These are phyloP conservation scores for Aulographum hederae DNA, from an alignment of 2,329 filamentous ascomycete species.

Conservation along the genomic window DNA sequence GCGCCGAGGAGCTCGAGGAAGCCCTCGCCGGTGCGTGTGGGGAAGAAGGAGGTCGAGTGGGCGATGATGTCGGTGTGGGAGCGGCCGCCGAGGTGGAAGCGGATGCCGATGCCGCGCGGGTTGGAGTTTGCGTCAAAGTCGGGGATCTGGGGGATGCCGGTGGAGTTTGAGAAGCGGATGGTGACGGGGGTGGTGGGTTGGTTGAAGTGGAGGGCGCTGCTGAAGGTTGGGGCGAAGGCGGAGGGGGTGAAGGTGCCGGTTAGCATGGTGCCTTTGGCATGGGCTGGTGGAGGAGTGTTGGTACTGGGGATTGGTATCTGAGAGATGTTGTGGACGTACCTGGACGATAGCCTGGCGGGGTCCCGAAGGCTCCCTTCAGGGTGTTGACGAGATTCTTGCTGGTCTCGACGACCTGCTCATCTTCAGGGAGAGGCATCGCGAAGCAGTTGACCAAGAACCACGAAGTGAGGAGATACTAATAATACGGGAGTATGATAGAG, in stretches of 20 bases:
- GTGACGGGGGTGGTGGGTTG: slow-evolving; percentile 25
- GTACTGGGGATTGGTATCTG: slow-evolving; percentile 1
- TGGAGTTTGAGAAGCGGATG: slow-evolving; percentile 33
- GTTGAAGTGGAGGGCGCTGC: slow-evolving; percentile 30
- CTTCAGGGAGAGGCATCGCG: slow-evolving; percentile 15
- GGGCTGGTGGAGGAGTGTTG: slow-evolving; percentile 18
- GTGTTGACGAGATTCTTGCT: slow-evolving; percentile 12
- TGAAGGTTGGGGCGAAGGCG: slow-evolving; percentile 23
- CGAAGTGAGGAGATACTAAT: too few species aligned
- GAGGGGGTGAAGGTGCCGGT: slow-evolving; percentile 34
- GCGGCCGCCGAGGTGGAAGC: slow-evolving; percentile 26
- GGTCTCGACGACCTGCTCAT: slow-evolving; percentile 11
- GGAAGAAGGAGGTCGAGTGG: slow-evolving; percentile 35
- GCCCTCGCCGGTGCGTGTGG: slow-evolving; percentile 31
- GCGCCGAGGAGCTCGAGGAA: slow-evolving; percentile 31
- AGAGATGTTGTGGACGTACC: slow-evolving; percentile 8
- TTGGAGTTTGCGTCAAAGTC: slow-evolving; percentile 29
- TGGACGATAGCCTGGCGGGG: slow-evolving; percentile 12
- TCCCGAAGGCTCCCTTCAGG: slow-evolving; percentile 11
- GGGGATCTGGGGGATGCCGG: slow-evolving; percentile 30
- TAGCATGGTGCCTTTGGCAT: slow-evolving; percentile 34
- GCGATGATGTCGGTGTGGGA: slow-evolving; percentile 38
- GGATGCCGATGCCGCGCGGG: slow-evolving; percentile 29
- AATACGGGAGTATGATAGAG: too few species aligned
- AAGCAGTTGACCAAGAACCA: too few species aligned